phyloP scores from a whole-genome alignment of 2,329 filamentous ascomycete genomes.

The Cladophialophora chaetospira region DNA sequence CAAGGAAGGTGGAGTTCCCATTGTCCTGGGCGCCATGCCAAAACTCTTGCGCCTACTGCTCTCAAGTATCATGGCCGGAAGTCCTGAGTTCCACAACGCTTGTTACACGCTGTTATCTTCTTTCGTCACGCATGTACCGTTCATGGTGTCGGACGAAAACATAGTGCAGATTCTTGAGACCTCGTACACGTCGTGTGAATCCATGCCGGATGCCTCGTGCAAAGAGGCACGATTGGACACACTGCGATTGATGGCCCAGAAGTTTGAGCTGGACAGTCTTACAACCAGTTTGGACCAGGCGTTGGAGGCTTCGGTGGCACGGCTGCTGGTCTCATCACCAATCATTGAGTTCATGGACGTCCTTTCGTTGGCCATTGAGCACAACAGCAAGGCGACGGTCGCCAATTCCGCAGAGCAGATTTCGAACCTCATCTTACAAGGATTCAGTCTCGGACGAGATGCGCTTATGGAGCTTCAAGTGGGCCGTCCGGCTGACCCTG shows the following conservation, averaged over 20 bases:
- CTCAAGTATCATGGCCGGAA: slow-evolving; percentile 47
- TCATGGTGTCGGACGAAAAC: slow-evolving; percentile 78
- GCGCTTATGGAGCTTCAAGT: too few relatives aligned
- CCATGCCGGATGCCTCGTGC: slow-evolving; percentile 44
- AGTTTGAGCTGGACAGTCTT: slow-evolving; percentile 74
- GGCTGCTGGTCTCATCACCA: slow-evolving; percentile 61
- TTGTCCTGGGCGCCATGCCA: slow-evolving; percentile 75
- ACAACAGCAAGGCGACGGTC: slow-evolving; percentile 76
- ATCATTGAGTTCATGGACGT: slow-evolving; percentile 19
- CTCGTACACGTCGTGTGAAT: slow-evolving; percentile 46
- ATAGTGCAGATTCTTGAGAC: slow-evolving; percentile 71
- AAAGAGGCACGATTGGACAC: slow-evolving; percentile 68
- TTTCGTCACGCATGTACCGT: slow-evolving; percentile 80
- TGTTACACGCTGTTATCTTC: slow-evolving; percentile 77
- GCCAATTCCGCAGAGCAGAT: slow-evolving; percentile 71
- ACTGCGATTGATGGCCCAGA: slow-evolving; percentile 72
- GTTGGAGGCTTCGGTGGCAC: slow-evolving; percentile 57
- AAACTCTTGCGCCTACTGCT: slow-evolving; percentile 72
- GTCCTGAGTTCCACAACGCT: slow-evolving; percentile 71
- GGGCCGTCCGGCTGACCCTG: too few relatives aligned
- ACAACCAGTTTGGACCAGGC: slow-evolving; percentile 68
- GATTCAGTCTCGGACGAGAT: slow-evolving; percentile 54
- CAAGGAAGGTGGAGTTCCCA: slow-evolving; percentile 79
- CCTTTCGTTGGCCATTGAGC: slow-evolving; percentile 47
- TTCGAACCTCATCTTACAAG: slow-evolving; percentile 60